Evolutionary conservation across 1,284 basidiomycete species (phyloP), one percentile per base, ranked within the genome.

Genomic region (Singerocomus inundabilis): DNA sequence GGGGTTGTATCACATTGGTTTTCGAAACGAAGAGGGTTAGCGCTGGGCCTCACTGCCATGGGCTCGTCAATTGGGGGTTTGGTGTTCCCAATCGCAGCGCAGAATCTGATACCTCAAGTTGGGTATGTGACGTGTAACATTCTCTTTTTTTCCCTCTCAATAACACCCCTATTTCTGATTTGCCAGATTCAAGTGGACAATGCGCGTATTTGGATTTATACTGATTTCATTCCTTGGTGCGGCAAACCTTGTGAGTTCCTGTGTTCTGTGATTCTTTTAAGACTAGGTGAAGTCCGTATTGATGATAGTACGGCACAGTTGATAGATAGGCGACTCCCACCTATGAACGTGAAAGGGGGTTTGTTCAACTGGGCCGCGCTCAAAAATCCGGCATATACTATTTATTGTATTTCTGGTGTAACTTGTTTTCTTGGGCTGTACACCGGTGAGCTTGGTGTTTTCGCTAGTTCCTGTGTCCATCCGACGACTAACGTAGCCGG

Each of bases 371-470:
- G 69, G 44, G 43, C 58, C 10, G 69, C 70, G 10, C 75, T 81
- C 63, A 72, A 66, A 49, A 67, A 67, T 29, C 58, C 62, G 3
- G 66, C 73, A 6, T 80, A 71, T 57, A 51, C 66, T 2, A 18
- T 72, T 6, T 80, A 73, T 54, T 67, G 67, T 42, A 8, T 71
- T 4, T 71, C 79, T 0, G 71, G 72, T 2, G 65, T 77, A 38
- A 57, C 77, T 7, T 65, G 70, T 1, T 85, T 80, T 64, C 69
- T 86, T 8, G 84, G 84, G 10, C 61, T 85, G 16, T 86, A 81
- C 59, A 85, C 82, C 3, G 73, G 80, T 80, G 49, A 8, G 70
- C 56, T 44, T 26, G 0, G 2, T 31, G 21, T 32, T 12, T 15
- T 9, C 10, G 5, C 8, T 31, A 1, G 13, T 28, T 49, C 11